A percentile compares a stretch with the other conserved stretches of the same genome.
Evolutionary conservation across 805 yeast species (phyloP).

Genomic region (Sungouiozyma intestinalis): DNA sequence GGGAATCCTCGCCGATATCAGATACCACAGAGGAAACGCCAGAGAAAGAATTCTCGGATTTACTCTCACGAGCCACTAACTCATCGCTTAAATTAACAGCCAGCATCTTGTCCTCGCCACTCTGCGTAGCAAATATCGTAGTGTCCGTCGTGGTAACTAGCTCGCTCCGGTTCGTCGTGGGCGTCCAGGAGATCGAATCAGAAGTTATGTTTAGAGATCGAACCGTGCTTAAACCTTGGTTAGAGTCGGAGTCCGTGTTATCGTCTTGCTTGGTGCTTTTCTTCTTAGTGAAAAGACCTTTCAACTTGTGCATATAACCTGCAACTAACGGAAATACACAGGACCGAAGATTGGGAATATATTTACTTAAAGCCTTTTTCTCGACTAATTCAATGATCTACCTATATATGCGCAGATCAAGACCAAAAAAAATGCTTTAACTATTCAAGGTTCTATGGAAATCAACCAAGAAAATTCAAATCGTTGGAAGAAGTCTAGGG

Average conservation of each 20-base stretch:
- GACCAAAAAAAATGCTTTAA: no score
- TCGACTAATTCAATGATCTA: no score
- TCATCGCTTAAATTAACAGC: not conserved
- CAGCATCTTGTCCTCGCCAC: not conserved
- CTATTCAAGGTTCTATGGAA: no score
- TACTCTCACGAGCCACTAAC: not conserved
- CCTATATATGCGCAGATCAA: no score
- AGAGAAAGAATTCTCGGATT: not conserved
- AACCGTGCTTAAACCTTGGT: not conserved
- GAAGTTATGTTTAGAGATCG: not conserved
- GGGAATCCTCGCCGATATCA: constrained; percentile 2
- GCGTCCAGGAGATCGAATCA: not conserved
- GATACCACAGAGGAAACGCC: not conserved
- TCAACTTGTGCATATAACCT: constrained; percentile 10
- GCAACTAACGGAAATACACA: not conserved
- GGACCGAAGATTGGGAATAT: not conserved
- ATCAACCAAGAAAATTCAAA: no score
- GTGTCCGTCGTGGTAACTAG: not conserved
- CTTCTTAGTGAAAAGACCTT: constrained; percentile 7
- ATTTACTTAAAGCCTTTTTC: not conserved
- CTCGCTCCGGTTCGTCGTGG: not conserved
- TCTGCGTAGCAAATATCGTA: not conserved
- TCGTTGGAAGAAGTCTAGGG: not conserved
- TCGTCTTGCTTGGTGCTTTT: constrained; percentile 1
- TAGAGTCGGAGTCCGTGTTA: not conserved